Percentiles rank a stretch among this genome's conserved stretches.
Evolutionary conservation across 2,329 filamentous ascomycete genomes (phyloP).

Genomic region (Thelonectria olida): DNA sequence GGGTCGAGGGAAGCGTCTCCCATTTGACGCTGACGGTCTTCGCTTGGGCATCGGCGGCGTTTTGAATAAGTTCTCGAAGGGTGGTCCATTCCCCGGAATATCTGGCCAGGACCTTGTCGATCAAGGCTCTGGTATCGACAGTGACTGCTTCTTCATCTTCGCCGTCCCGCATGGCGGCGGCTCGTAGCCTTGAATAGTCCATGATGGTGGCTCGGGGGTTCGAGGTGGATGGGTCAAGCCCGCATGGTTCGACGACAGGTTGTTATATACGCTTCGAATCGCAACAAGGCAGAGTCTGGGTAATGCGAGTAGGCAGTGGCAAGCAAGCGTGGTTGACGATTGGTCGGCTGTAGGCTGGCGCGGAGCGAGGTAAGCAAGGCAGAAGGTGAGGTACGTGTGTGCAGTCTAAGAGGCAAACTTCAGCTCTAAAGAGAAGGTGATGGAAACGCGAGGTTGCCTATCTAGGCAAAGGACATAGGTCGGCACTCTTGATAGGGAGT

Average conservation of each 20-base stretch:
- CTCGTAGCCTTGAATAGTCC: constrained; percentile 81
- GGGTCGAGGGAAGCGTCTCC: constrained; percentile 86
- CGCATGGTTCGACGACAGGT: constrained; percentile 24
- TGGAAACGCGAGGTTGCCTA: background rate
- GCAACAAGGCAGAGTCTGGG: constrained; percentile 8
- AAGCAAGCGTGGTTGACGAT: constrained; percentile 6
- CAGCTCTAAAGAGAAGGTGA: background rate
- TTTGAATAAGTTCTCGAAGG: constrained; percentile 93
- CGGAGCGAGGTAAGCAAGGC: constrained; percentile 9
- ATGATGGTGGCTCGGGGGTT: constrained; percentile 51
- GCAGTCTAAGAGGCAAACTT: background rate
- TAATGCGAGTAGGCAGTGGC: background rate
- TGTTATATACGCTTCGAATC: background rate
- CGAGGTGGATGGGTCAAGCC: constrained; percentile 18
- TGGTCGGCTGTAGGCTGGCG: background rate
- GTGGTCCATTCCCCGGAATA: constrained; percentile 96
- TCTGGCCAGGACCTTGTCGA: constrained; percentile 95
- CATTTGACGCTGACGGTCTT: constrained; percentile 90
- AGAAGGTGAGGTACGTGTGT: background rate
- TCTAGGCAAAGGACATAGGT: background rate
- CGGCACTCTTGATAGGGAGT: too few relatives aligned
- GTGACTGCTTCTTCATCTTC: constrained; percentile 97
- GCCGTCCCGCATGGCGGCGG: constrained; percentile 84
- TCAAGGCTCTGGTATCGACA: constrained; percentile 94
- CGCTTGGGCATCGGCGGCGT: constrained; percentile 96